phyloP scores from a whole-genome alignment of 352 stramenopile genomes.

The Phytopythium ostracodes region DNA sequence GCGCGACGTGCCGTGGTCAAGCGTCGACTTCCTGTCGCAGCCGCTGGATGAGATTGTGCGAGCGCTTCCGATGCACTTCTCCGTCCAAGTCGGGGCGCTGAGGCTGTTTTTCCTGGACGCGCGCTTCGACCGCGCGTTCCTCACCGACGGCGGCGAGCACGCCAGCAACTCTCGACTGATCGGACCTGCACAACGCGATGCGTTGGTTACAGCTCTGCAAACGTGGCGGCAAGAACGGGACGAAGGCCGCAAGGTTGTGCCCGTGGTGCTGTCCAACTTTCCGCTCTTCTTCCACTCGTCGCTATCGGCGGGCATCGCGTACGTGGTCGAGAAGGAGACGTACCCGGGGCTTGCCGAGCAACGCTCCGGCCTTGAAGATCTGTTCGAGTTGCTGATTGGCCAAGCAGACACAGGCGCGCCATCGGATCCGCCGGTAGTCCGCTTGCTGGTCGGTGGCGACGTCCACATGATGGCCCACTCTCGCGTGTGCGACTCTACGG shows the following conservation, averaged over 20 bases:
- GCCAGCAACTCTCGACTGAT: slow-evolving; percentile 19
- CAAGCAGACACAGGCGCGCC: not conserved
- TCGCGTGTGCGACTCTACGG: slow-evolving; percentile 26
- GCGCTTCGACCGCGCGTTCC: slow-evolving; percentile 59
- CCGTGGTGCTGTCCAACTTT: slow-evolving; percentile 46
- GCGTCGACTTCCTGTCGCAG: slow-evolving; percentile 38
- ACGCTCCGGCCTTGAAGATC: slow-evolving; percentile 22
- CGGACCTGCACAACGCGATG: slow-evolving; percentile 22
- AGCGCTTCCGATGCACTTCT: slow-evolving; percentile 35
- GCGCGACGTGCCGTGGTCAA: slow-evolving; percentile 28
- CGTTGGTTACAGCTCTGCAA: slow-evolving; percentile 13
- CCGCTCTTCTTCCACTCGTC: slow-evolving; percentile 70
- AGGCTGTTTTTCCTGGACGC: slow-evolving; percentile 65
- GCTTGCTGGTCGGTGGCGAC: slow-evolving; percentile 57
- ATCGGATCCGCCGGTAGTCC: slow-evolving; percentile 12
- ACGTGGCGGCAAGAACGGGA: slow-evolving; percentile 14
- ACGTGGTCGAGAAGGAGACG: slow-evolving; percentile 53
- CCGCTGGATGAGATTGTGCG: slow-evolving; percentile 29
- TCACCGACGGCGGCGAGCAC: slow-evolving; percentile 6
- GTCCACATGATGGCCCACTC: slow-evolving; percentile 56
- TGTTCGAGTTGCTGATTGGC: slow-evolving; percentile 17
- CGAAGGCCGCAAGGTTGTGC: not conserved
- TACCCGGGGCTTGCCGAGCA: slow-evolving; percentile 51
- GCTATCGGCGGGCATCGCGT: slow-evolving; percentile 39
- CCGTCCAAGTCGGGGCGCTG: slow-evolving; percentile 32